A percentile compares a stretch with the other conserved stretches of the same genome.
These are phyloP conservation scores for Lumnitzera littorea DNA, from an alignment of 345 rosid species.

Conservation along the genomic window DNA sequence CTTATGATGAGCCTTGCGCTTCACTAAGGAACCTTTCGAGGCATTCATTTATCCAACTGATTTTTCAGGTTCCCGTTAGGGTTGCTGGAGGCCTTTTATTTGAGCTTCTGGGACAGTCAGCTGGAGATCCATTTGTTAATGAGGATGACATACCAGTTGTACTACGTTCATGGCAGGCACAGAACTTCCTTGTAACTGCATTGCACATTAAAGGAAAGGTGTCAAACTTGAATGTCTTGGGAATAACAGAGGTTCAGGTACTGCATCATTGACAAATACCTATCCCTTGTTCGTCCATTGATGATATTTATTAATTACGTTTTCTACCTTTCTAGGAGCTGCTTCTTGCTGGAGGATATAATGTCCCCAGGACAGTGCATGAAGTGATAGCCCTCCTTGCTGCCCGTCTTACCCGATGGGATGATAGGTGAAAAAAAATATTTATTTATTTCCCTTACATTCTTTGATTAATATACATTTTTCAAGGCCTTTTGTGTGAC, in stretches of 20 bases:
- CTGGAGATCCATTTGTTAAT: constrained; percentile 75
- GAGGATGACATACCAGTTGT: constrained; percentile 96
- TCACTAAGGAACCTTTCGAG: background rate
- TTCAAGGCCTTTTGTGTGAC: too few species aligned
- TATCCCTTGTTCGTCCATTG: constrained; percentile 3
- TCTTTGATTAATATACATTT: background rate
- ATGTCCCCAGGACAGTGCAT: constrained; percentile 77
- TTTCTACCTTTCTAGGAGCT: constrained; percentile 52
- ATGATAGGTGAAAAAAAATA: constrained; percentile 61
- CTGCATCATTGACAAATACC: constrained; percentile 12
- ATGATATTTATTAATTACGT: background rate
- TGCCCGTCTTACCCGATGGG: constrained; percentile 83
- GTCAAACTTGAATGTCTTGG: constrained; percentile 50
- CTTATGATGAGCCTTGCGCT: too few species aligned
- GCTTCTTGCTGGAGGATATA: constrained; percentile 75
- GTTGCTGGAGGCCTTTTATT: constrained; percentile 96
- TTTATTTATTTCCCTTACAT: background rate
- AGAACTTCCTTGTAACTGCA: constrained; percentile 75
- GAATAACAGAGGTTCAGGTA: constrained; percentile 94
- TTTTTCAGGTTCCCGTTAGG: constrained; percentile 76
- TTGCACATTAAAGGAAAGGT: constrained; percentile 73
- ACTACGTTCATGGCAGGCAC: constrained; percentile 95
- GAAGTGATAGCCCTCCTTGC: constrained; percentile 83
- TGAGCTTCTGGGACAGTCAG: constrained; percentile 97
- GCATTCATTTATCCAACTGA: constrained; percentile 1